Evolutionary conservation across 139 green algal species (phyloP).

Genomic region (Dunaliella primolecta): DNA sequence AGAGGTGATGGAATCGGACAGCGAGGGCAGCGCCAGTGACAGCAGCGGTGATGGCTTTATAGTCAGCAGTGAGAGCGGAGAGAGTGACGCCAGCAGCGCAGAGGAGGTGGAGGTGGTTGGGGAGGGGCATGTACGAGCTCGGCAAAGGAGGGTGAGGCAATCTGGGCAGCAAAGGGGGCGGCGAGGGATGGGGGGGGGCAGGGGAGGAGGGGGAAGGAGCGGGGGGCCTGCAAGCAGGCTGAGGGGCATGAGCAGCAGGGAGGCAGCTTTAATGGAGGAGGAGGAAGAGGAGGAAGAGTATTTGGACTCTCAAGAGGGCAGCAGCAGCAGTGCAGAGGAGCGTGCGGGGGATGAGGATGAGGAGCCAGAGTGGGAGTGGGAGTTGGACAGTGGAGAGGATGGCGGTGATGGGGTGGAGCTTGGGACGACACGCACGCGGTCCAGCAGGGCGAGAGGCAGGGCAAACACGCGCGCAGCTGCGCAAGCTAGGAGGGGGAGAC

Average conservation of each 20-base stretch:
- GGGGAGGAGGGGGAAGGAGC: neutral
- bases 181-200: neutral
- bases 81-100: neutral
- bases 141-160: neutral
- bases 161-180: neutral
- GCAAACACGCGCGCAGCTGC: too few species aligned
- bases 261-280: neutral
- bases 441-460: neutral
- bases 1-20: too few species aligned
- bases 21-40: neutral
- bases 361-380: neutral
- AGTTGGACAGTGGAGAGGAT: too few species aligned
- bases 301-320: neutral
- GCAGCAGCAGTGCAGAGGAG: neutral
- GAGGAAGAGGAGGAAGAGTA: neutral
- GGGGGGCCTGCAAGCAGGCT: neutral
- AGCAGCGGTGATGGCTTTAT: neutral
- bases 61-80: neutral
- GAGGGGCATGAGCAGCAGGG: neutral
- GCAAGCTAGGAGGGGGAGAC: too few species aligned
- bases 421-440: neutral
- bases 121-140: too few species aligned
- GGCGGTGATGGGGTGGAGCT: neutral
- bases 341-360: neutral
- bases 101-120: neutral